A percentile compares a stretch with the other conserved stretches of the same genome.
Evolutionary conservation across 2,329 filamentous ascomycete genomes (phyloP).

Genomic region (Colletotrichum echinochloae): DNA sequence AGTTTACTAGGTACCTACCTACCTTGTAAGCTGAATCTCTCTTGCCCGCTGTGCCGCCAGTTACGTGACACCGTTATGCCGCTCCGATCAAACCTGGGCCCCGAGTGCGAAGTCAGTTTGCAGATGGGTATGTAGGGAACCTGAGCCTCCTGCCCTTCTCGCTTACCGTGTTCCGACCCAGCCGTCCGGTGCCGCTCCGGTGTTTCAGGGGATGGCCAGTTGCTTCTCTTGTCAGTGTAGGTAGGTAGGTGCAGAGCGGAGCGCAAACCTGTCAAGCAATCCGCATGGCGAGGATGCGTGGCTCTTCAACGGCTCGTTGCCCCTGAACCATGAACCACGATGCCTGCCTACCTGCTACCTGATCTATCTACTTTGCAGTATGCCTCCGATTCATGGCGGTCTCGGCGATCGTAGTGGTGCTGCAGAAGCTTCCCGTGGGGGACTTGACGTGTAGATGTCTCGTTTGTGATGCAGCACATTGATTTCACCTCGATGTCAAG

Average conservation of each 20-base stretch:
- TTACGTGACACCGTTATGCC: neutral
- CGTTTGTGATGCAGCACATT: constrained; percentile 11
- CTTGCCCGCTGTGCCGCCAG: neutral
- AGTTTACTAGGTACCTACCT: no score
- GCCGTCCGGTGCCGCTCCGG: constrained; percentile 9
- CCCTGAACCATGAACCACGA: constrained; percentile 10
- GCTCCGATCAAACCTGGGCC: neutral
- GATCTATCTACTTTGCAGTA: neutral
- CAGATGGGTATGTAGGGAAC: neutral
- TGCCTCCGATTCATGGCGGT: constrained; percentile 11
- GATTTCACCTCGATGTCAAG: constrained; percentile 2
- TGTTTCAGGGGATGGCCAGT: constrained; percentile 11
- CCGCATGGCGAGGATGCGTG: neutral
- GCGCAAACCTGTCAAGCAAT: neutral
- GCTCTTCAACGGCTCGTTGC: neutral
- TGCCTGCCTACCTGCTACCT: neutral
- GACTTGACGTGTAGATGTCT: constrained; percentile 6
- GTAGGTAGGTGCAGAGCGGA: neutral
- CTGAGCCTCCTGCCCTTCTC: neutral
- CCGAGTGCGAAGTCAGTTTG: neutral
- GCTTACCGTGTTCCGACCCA: constrained; percentile 7
- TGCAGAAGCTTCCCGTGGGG: constrained; percentile 6
- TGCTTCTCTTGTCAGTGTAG: neutral
- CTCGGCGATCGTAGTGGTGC: neutral
- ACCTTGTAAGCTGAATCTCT: neutral